Evolutionary conservation across 352 stramenopile genomes (phyloP), one percentile per base, ranked within the genome.

Genomic region (Pythium guiyangense): DNA sequence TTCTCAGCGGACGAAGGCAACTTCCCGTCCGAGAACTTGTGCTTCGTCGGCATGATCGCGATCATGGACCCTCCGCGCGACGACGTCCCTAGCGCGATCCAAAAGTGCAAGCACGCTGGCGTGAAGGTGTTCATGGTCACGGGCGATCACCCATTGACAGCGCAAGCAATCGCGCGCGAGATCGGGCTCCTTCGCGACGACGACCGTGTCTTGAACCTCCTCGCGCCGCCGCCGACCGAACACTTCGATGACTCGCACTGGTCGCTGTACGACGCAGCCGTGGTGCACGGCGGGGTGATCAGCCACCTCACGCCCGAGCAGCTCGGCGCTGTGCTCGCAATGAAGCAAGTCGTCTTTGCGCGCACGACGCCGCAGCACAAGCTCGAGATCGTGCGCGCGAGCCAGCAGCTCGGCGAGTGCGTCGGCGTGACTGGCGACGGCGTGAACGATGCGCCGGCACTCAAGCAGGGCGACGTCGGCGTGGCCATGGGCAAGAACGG

Each of bases 301-400:
- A 65, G 73, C 39, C 51, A 62, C 22, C 51, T 78, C 8, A 62
- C 63, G 10, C 53, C 66, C 29, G 77, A 64, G 43, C 58, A 73
- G 27, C 54, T n/a, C n/a, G n/a, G n/a, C n/a, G n/a, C n/a, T n/a
- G n/a, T n/a, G n/a, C n/a, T n/a, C n/a, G n/a, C n/a, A 12, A 60
- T 73, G 45, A 51, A 63, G n/a, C 48, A 97, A 46, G 86, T 98
- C 39, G 95, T 99, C 12, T 99, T 99, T 66, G 96, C 95, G 11
- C 86, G 96, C 57, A 93, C 91, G 4, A 96, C 84, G 10, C 94
- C 96, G n/a, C n/a, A n/a, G n/a, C n/a, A n/a, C n/a, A n/a, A n/a
- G n/a, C n/a, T n/a, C n/a, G n/a, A n/a, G n/a, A n/a, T 67, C 97
- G 60, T 74, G 97, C 64, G 83, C 11, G 65, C 75, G 12, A 66